Conservation (phyloP, 139 green algal genomes). For the Closterium sp. region DNA sequence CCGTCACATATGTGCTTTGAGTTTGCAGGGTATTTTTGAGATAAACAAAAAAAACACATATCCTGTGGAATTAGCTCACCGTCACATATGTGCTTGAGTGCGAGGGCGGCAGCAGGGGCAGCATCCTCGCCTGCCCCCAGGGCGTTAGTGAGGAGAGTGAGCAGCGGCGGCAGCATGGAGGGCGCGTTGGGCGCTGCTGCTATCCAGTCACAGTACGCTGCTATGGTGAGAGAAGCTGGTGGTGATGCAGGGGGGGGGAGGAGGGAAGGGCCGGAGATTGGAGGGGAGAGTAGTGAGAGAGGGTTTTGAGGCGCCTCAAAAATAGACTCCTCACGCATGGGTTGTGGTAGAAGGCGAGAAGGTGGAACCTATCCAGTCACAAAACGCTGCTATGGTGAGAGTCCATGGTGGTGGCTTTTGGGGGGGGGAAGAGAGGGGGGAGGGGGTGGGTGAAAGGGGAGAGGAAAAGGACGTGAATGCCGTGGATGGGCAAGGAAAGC, state of each 20-base stretch:
- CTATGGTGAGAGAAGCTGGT: not conserved
- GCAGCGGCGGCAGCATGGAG: constrained; percentile 14
- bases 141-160: constrained; percentile 31
- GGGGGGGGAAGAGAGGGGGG: not conserved
- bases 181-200: not conserved
- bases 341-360: no score
- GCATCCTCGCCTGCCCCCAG: constrained; percentile 27
- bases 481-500: no score
- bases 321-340: no score
- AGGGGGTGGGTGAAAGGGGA: not conserved
- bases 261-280: no score
- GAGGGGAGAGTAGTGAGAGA: no score
- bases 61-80: constrained; percentile 21
- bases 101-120: constrained; percentile 29
- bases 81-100: constrained; percentile 47
- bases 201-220: constrained; percentile 44
- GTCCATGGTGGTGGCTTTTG: constrained; percentile 5
- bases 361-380: no score
- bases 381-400: constrained; percentile 21
- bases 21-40: no score
- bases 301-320: no score
- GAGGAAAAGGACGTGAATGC: not conserved
- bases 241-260: no score
- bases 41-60: no score
- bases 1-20: no score